A percentile compares a stretch with the other conserved stretches of the same genome.
Evolutionary conservation across 441 rosid genomes (phyloP).

Genomic region (Raphanus hybrid): DNA sequence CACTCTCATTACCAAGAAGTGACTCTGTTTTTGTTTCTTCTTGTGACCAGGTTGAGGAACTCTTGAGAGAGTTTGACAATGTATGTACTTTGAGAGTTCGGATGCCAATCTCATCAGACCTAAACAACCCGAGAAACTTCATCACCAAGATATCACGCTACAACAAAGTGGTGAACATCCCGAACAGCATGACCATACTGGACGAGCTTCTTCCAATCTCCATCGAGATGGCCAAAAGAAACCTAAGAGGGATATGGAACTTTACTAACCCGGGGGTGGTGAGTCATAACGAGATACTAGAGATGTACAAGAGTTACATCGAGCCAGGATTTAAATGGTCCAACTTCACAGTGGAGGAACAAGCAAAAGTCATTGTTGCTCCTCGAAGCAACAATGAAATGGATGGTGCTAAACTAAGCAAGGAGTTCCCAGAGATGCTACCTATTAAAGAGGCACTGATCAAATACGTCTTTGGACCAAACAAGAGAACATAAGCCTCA

Average conservation of each 20-base stretch:
- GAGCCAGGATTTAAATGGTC: slow-evolving; percentile 54
- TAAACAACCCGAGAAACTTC: slow-evolving; percentile 59
- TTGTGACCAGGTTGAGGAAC: slow-evolving; percentile 57
- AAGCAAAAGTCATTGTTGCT: slow-evolving; percentile 59
- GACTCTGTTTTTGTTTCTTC: slow-evolving; percentile 2
- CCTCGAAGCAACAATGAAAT: slow-evolving; percentile 68
- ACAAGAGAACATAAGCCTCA: slow-evolving; percentile 48
- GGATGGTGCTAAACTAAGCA: slow-evolving; percentile 58
- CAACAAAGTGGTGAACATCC: slow-evolving; percentile 61
- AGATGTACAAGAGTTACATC: slow-evolving; percentile 54
- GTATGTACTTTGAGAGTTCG: slow-evolving; percentile 61
- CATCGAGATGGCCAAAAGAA: slow-evolving; percentile 61
- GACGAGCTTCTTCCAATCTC: slow-evolving; percentile 63
- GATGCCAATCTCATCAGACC: slow-evolving; percentile 66
- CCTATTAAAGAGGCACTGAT: slow-evolving; percentile 57
- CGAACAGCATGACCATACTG: slow-evolving; percentile 65
- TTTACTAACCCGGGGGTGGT: slow-evolving; percentile 69
- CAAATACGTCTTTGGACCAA: slow-evolving; percentile 55
- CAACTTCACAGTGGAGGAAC: slow-evolving; percentile 59
- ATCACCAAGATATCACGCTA: slow-evolving; percentile 53
- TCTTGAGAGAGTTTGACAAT: slow-evolving; percentile 52
- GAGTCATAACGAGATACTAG: slow-evolving; percentile 60
- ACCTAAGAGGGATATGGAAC: slow-evolving; percentile 63
- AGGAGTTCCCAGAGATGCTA: slow-evolving; percentile 57
- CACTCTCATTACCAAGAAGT: slow-evolving; percentile 1